Conservation (phyloP, 164 flowering plant genomes). For the Tinospora cordifolia region DNA sequence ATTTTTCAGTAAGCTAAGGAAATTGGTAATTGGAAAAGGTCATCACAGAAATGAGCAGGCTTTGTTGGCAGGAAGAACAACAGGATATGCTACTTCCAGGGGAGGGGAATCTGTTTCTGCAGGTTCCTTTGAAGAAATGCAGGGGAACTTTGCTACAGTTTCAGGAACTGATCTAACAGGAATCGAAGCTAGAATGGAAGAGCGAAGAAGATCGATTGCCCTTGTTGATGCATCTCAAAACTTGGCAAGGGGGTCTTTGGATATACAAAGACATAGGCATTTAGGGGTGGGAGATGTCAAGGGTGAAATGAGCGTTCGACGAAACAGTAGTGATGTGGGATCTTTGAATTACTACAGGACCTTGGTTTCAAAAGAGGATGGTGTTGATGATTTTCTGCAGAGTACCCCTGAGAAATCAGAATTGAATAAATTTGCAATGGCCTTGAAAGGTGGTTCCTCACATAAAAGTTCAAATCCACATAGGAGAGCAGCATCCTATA, state of each 20-base stretch:
- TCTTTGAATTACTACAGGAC: conserved; percentile 16
- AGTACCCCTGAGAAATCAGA: conserved; percentile 32
- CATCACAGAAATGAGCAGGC: conserved; percentile 13
- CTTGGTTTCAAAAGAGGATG: conserved; percentile 18
- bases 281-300: conserved; percentile 20
- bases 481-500: conserved; percentile 27
- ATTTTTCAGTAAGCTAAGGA: conserved; percentile 53
- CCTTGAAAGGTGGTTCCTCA: conserved; percentile 31
- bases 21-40: conserved; percentile 43
- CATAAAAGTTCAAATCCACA: conserved; percentile 15
- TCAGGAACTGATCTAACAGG: conserved; percentile 5
- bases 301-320: conserved; percentile 8
- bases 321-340: conserved; percentile 29
- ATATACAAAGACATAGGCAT: conserved; percentile 25
- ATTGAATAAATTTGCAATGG: conserved; percentile 59
- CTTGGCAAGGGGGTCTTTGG: conserved; percentile 30
- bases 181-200: conserved; percentile 16
- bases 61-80: conserved; percentile 20
- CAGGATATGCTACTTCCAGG: conserved; percentile 13
- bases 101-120: conserved; percentile 14
- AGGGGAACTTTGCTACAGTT: conserved; percentile 15
- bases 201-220: conserved; percentile 9
- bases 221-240: conserved; percentile 12
- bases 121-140: conserved; percentile 23
- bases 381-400: conserved; percentile 13